phyloP scores from a whole-genome alignment of 2,329 filamentous ascomycete genomes.

The Pestalotiopsis sp. region DNA sequence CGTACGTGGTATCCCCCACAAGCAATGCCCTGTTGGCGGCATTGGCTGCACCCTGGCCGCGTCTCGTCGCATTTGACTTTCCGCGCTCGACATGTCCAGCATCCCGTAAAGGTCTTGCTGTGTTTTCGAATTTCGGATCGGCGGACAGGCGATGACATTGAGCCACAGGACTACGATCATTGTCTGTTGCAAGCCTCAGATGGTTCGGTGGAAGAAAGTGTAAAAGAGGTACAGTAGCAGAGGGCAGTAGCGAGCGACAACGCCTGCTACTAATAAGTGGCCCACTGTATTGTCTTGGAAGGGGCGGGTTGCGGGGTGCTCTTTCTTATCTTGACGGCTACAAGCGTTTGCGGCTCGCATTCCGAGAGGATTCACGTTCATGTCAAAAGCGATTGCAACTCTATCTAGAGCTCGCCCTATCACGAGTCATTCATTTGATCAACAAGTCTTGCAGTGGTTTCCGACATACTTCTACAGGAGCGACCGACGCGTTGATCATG shows the following conservation, averaged over 20 bases:
- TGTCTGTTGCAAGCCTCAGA: background rate
- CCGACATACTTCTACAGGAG: no score
- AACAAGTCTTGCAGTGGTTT: background rate
- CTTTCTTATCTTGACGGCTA: conserved; percentile 27
- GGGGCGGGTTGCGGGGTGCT: background rate
- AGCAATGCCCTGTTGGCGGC: conserved; percentile 28
- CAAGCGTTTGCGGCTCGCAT: conserved; percentile 30
- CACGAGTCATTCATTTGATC: background rate
- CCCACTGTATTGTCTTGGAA: background rate
- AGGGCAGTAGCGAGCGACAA: background rate
- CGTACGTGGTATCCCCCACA: conserved; percentile 35
- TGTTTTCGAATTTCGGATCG: conserved; percentile 18
- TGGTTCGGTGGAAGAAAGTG: background rate
- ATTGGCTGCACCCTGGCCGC: conserved; percentile 35
- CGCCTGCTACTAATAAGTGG: conserved; percentile 4
- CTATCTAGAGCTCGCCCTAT: background rate
- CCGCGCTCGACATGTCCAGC: conserved; percentile 39
- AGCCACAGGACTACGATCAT: background rate
- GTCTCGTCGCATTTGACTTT: conserved; percentile 41
- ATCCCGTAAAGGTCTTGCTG: conserved; percentile 34
- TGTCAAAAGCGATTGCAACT: background rate
- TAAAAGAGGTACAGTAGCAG: background rate
- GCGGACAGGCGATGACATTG: background rate
- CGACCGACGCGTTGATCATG: no score
- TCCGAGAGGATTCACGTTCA: background rate